These are phyloP conservation scores for Colletotrichum sp. DNA, from an alignment of 2,329 filamentous ascomycete genomes.

Conservation along the genomic window DNA sequence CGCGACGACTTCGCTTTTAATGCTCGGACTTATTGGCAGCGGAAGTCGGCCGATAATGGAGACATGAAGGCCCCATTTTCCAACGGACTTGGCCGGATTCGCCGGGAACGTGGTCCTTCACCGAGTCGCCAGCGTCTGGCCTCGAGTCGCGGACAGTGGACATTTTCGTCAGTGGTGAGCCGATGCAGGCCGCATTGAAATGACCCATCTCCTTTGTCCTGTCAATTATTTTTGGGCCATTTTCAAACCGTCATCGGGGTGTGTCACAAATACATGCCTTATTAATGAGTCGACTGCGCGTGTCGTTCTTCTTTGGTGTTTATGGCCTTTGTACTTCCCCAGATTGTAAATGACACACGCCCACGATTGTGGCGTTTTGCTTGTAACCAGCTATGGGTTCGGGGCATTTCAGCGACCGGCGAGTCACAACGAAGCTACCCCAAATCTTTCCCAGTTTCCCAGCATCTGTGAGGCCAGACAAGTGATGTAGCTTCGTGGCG, in stretches of 20 bases:
- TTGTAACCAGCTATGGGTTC: neutral
- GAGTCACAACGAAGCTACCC: constrained; percentile 1
- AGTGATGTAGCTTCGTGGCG: neutral
- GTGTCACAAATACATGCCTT: neutral
- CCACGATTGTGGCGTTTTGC: neutral
- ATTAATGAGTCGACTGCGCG: neutral
- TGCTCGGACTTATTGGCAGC: neutral
- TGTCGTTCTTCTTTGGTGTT: neutral
- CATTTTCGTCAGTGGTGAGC: neutral
- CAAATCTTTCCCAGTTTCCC: neutral
- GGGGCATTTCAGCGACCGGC: neutral
- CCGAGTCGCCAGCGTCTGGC: neutral
- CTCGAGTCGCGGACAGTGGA: constrained; percentile 1
- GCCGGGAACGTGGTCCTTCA: neutral
- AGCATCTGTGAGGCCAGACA: neutral
- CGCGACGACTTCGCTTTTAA: neutral
- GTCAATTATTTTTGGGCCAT: neutral
- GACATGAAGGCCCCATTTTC: neutral
- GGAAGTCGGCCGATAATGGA: neutral
- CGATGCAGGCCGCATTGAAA: constrained; percentile 10
- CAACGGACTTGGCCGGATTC: constrained; percentile 2
- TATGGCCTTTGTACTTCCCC: neutral
- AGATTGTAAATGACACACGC: neutral
- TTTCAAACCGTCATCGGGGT: neutral
- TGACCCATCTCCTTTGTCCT: neutral